Conservation (phyloP, 306 rosid genomes). For the Begonia masoniana region DNA sequence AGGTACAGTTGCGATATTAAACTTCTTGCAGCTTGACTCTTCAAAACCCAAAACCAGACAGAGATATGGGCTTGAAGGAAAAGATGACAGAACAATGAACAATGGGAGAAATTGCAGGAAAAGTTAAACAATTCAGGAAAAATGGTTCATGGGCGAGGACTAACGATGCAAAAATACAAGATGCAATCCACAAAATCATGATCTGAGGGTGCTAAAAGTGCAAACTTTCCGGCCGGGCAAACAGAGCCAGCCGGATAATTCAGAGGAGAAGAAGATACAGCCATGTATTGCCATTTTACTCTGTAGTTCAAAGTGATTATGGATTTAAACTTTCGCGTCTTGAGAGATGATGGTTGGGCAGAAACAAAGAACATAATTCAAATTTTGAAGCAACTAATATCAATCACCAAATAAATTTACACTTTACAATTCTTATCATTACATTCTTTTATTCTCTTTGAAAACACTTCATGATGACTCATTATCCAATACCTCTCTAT, state of each 20-base stretch:
- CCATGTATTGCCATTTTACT: no score
- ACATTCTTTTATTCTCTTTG: conserved; percentile 6
- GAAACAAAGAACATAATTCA: no score
- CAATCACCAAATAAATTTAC: no score
- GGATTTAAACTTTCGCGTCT: no score
- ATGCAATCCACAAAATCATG: background rate
- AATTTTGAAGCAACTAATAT: no score
- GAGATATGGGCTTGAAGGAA: conserved; percentile 91
- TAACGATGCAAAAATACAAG: background rate
- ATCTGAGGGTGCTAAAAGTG: no score
- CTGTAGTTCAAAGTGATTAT: no score
- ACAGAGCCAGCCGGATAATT: background rate
- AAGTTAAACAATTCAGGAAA: conserved; percentile 88
- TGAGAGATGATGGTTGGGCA: no score
- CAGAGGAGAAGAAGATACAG: background rate
- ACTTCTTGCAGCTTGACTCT: no score
- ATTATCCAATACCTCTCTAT: conserved; percentile 21
- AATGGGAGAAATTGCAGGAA: conserved; percentile 83
- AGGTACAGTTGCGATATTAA: no score
- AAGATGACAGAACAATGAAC: conserved; percentile 93
- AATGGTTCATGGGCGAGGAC: conserved; percentile 45
- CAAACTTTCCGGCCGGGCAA: no score
- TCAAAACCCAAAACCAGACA: conserved; percentile 20
- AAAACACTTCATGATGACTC: conserved; percentile 15
- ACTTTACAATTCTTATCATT: no score